Evolutionary conservation across 1,284 basidiomycete species (phyloP).

Genomic region (Pseudozyma pruni): DNA sequence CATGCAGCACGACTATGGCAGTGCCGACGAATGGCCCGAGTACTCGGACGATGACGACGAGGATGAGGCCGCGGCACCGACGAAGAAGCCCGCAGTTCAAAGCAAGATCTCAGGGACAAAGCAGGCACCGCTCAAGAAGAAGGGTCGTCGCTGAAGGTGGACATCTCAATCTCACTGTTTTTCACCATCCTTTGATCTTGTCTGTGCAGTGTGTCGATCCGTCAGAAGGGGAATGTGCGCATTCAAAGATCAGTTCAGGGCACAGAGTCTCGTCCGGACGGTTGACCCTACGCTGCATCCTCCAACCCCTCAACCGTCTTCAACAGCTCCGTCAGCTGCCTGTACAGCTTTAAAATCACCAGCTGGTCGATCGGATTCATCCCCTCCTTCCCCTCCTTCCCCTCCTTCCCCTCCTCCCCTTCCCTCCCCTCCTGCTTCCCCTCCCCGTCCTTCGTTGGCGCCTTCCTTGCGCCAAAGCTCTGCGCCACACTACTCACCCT

Average conservation of each 20-base stretch:
- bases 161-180: background rate
- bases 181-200: background rate
- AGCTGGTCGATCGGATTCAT: conserved; percentile 65
- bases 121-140: conserved; percentile 5
- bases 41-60: conserved; percentile 27
- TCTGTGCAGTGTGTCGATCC: background rate
- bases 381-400: background rate
- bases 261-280: no score
- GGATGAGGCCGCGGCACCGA: conserved; percentile 10
- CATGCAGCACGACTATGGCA: conserved; percentile 45
- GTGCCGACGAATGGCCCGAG: conserved; percentile 40
- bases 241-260: no score
- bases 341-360: conserved; percentile 61
- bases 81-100: conserved; percentile 3
- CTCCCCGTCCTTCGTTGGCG: background rate
- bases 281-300: conserved; percentile 28
- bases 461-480: conserved; percentile 9
- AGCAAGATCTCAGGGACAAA: background rate
- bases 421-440: no score
- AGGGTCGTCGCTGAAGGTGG: conserved; percentile 16
- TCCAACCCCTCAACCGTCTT: conserved; percentile 61
- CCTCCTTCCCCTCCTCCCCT: background rate
- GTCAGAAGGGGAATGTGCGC: no score
- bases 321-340: conserved; percentile 59
- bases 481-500: conserved; percentile 54